phyloP scores from a whole-genome alignment of 352 stramenopile genomes.

The Globisporangium perplexum region DNA sequence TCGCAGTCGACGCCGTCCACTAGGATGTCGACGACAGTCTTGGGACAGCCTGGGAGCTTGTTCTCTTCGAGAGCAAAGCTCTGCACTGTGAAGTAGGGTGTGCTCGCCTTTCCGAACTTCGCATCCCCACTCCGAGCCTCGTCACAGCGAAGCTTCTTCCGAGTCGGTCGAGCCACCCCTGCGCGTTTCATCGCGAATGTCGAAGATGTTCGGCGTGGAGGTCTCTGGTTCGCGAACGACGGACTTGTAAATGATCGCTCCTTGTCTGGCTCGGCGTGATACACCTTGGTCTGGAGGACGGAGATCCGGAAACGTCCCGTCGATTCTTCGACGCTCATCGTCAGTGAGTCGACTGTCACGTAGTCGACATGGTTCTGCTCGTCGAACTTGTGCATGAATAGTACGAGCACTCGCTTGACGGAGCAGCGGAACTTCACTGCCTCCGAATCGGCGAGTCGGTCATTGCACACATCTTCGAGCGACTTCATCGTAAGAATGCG shows the following conservation, averaged over 20 bases:
- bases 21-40: slow-evolving; percentile 67
- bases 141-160: not conserved
- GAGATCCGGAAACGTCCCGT: slow-evolving; percentile 50
- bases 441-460: slow-evolving; percentile 31
- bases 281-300: slow-evolving; percentile 40
- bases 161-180: not conserved
- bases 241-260: slow-evolving; percentile 4
- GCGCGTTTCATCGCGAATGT: slow-evolving; percentile 2
- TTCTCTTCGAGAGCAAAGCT: slow-evolving; percentile 70
- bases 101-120: not conserved
- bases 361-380: slow-evolving; percentile 34
- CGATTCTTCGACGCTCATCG: slow-evolving; percentile 55
- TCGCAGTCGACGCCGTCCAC: slow-evolving; percentile 33
- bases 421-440: slow-evolving; percentile 52
- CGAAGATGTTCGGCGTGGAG: slow-evolving; percentile 12
- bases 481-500: slow-evolving; percentile 30
- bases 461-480: slow-evolving; percentile 30
- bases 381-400: slow-evolving; percentile 35
- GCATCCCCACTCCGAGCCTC: not conserved
- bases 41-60: slow-evolving; percentile 27
- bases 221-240: slow-evolving; percentile 13
- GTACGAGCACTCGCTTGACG: slow-evolving; percentile 50
- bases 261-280: slow-evolving; percentile 16
- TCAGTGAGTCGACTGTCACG: slow-evolving; percentile 49
- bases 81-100: slow-evolving; percentile 41